Percentiles rank a stretch among this genome's conserved stretches.
phyloP scores from a whole-genome alignment of 768 basidiomycete species.

The Piloderma croceum region DNA sequence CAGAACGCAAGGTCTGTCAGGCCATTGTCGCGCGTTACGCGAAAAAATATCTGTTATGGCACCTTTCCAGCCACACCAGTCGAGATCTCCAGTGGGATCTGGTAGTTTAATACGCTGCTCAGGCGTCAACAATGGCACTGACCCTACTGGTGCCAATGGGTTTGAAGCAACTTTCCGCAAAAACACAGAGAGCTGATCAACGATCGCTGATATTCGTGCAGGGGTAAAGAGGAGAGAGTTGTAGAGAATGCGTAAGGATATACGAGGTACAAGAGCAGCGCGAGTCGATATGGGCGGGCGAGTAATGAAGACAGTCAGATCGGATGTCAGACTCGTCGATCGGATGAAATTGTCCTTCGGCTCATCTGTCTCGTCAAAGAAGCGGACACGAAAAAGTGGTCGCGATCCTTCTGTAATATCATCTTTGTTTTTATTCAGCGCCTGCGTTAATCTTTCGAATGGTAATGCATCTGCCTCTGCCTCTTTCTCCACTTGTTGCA shows the following conservation, averaged over 20 bases:
- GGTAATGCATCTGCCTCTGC: constrained; percentile 79
- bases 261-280: constrained; percentile 62
- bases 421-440: constrained; percentile 61
- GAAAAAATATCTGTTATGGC: constrained; percentile 96
- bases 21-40: constrained; percentile 71
- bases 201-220: constrained; percentile 65
- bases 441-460: constrained; percentile 69
- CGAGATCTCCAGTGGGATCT: constrained; percentile 77
- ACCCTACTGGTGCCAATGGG: constrained; percentile 67
- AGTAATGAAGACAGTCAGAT: constrained; percentile 86
- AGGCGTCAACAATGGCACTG: constrained; percentile 73
- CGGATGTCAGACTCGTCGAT: constrained; percentile 81
- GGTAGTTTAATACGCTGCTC: constrained; percentile 69
- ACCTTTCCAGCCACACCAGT: constrained; percentile 98
- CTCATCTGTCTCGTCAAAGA: constrained; percentile 87
- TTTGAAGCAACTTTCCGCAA: constrained; percentile 65
- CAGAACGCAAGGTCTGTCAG: constrained; percentile 83
- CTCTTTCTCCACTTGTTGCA: constrained; percentile 79
- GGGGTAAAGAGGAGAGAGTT: constrained; percentile 91
- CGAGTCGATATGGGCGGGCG: constrained; percentile 63
- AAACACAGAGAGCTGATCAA: constrained; percentile 81
- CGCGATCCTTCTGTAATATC: constrained; percentile 42
- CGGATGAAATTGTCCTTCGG: constrained; percentile 69
- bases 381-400: constrained; percentile 89
- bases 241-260: constrained; percentile 82